Base-by-base conservation (phyloP, 2,329 filamentous ascomycete species). In the Cladobotryum protrusum region DNA sequence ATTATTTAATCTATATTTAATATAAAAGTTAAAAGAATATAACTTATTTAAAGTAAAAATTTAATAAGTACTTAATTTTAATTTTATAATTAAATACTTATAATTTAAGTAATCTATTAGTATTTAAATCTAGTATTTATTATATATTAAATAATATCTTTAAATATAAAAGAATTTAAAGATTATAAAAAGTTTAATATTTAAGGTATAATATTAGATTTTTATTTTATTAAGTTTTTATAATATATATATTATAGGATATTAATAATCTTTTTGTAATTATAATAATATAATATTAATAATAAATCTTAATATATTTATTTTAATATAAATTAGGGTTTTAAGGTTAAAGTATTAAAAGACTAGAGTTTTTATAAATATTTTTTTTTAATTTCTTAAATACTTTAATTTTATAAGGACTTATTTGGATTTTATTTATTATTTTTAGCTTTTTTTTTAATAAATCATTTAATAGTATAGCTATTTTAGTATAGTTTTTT, bases 161-260 rank as follows among this genome's bases (percentile, higher is more conserved):
- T n/a, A n/a, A n/a, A n/a, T n/a, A n/a, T n/a, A n/a, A n/a, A n/a
- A n/a, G n/a, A n/a, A n/a, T 24, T 24, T 24, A 24, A 24, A 24
- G 7, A 24, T 24, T 24, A 24, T 40, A 14, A 11, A 40, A 40
- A 40, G 37, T 18, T 17, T 17, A 11, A 14, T 14, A 42, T 19
- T 42, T 3, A 42, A 20, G 18, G 13, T 42, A 42, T 17, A 19
- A 42, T 42, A 42, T 7, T 19, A 17, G 6, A 42, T 15, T 17
- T 42, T 42, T 42, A 42, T 19, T 42, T 42, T 42, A 42, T 42
- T 42, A 17, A 42, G n/a, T n/a, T 42, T 42, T 42, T 19, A 17
- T 42, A 42, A 7, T 42, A 42, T 42, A 42, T 42, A 42, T 42
- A 5, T 42, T 17, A 42, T 42, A 42, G 18, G 13, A 19, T 42